Evolutionary conservation across 176 grass and related monocot genomes (phyloP).

Genomic region (Miscanthus lutarioriparius): DNA sequence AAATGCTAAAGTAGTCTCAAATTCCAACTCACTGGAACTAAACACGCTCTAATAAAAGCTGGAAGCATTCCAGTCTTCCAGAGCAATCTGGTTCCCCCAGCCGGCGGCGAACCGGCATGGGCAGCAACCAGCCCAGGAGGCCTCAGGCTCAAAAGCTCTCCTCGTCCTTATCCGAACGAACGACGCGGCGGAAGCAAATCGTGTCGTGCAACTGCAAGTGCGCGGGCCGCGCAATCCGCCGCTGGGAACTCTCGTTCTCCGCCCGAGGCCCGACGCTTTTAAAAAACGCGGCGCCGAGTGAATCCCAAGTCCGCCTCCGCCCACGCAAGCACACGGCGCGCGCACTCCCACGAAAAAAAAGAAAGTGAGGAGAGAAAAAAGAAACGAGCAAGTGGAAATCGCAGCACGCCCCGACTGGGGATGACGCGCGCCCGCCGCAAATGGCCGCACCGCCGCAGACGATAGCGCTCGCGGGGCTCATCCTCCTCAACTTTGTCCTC

Average conservation of each 20-base stretch:
- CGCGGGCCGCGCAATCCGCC: background rate
- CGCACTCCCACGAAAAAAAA: background rate
- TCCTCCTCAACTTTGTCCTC: slow-evolving; percentile 21
- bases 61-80: too few relatives aligned
- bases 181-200: background rate
- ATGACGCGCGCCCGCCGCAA: slow-evolving; percentile 62
- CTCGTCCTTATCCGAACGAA: background rate
- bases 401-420: background rate
- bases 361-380: background rate
- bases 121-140: too few relatives aligned
- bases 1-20: too few relatives aligned
- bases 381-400: background rate
- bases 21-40: too few relatives aligned
- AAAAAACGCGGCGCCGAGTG: slow-evolving; percentile 10
- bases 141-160: too few relatives aligned
- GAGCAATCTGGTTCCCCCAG: too few relatives aligned
- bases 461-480: slow-evolving; percentile 17
- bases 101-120: too few relatives aligned
- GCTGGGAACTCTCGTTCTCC: too few relatives aligned
- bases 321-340: background rate
- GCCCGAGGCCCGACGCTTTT: background rate
- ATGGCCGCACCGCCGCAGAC: slow-evolving; percentile 28
- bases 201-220: background rate
- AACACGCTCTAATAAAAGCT: too few relatives aligned
- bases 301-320: background rate